phyloP scores from a whole-genome alignment of 805 yeast species.

The Saccharomycopsis oosterbeekiorum region DNA sequence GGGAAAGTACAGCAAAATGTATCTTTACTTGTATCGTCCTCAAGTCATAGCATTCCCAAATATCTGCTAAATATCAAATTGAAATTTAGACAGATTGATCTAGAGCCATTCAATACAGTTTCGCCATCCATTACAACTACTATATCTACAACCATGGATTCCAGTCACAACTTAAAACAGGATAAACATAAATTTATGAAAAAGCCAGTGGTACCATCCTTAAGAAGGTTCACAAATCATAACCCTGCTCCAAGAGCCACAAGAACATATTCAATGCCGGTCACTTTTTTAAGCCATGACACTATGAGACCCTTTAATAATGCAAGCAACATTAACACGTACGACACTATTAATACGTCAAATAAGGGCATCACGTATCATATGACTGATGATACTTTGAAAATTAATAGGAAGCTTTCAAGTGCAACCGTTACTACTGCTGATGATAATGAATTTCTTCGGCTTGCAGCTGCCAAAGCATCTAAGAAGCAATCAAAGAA shows the following conservation, averaged over 20 bases:
- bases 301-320: background rate
- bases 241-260: slow-evolving; percentile 38
- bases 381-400: background rate
- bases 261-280: slow-evolving; percentile 36
- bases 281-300: background rate
- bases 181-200: background rate
- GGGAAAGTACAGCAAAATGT: slow-evolving; percentile 13
- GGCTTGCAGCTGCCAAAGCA: background rate
- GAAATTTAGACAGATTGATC: slow-evolving; percentile 10
- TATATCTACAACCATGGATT: background rate
- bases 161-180: background rate
- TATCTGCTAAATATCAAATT: slow-evolving; percentile 6
- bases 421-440: background rate
- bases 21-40: background rate
- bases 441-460: background rate
- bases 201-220: background rate
- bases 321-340: background rate
- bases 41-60: background rate
- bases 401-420: slow-evolving; percentile 1
- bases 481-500: background rate
- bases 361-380: background rate
- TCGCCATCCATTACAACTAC: background rate
- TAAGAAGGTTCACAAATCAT: slow-evolving; percentile 30
- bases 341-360: no score
- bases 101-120: background rate